Evolutionary conservation across 2,329 filamentous ascomycete genomes (phyloP).

Genomic region (Ambrosiella cleistominuta): DNA sequence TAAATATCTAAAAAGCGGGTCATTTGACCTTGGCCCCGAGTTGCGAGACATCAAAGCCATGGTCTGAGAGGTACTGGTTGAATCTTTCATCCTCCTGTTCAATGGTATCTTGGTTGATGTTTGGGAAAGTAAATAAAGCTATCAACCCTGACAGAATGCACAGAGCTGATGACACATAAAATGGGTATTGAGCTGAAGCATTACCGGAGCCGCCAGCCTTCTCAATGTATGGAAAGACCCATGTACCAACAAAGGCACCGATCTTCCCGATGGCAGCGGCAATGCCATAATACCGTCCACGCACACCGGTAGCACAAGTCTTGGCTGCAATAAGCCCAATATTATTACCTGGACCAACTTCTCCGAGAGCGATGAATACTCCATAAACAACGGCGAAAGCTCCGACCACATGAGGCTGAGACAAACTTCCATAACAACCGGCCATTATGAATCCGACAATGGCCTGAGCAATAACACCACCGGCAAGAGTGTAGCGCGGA

Average conservation of each 20-base stretch:
- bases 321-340: constrained; percentile 78
- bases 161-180: constrained; percentile 65
- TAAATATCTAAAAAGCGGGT: not conserved
- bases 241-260: constrained; percentile 71
- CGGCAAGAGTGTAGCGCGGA: constrained; percentile 53
- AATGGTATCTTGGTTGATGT: constrained; percentile 76
- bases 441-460: constrained; percentile 81
- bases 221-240: constrained; percentile 59
- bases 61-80: constrained; percentile 49
- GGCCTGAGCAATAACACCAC: constrained; percentile 56
- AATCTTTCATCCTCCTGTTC: constrained; percentile 60
- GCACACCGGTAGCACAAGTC: constrained; percentile 73
- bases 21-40: constrained; percentile 26
- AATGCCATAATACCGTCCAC: constrained; percentile 55
- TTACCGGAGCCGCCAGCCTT: constrained; percentile 36
- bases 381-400: constrained; percentile 23
- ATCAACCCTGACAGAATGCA: constrained; percentile 54
- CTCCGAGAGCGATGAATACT: constrained; percentile 23
- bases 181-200: constrained; percentile 63
- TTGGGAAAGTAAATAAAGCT: constrained; percentile 47
- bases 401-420: constrained; percentile 29
- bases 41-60: constrained; percentile 58
- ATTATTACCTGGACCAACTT: constrained; percentile 73
- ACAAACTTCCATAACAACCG: constrained; percentile 55
- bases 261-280: constrained; percentile 60